Percentiles rank a stretch among this genome's conserved stretches.
phyloP scores from a whole-genome alignment of 371 early-diverging fungal genomes.

The Syncephalastrum contaminatum region DNA sequence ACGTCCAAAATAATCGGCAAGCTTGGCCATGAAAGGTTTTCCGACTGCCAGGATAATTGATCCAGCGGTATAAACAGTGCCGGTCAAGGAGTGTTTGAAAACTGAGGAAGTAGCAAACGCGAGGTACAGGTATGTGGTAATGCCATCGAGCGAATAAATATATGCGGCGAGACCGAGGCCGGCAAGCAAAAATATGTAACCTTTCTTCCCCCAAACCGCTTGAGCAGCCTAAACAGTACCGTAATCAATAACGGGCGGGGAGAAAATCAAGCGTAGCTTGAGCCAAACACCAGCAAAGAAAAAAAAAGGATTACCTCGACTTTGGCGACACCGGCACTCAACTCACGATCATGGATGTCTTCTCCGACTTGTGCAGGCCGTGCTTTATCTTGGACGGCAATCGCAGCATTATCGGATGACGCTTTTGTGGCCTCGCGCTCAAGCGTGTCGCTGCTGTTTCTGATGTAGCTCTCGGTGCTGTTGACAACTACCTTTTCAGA shows the following conservation, averaged over 20 bases:
- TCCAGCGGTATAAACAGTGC: constrained; percentile 17
- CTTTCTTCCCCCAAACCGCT: constrained; percentile 19
- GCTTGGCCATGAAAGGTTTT: constrained; percentile 20
- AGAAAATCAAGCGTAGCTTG: not conserved
- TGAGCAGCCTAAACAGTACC: constrained; percentile 13
- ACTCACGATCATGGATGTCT: too few relatives aligned
- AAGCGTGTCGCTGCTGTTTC: too few relatives aligned
- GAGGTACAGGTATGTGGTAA: constrained; percentile 16
- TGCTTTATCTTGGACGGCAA: too few relatives aligned
- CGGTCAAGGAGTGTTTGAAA: constrained; percentile 15
- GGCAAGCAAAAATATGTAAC: constrained; percentile 10
- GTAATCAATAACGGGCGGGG: not conserved
- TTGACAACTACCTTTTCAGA: too few relatives aligned
- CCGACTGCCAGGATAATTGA: constrained; percentile 19
- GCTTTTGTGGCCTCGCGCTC: too few relatives aligned
- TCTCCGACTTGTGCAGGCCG: too few relatives aligned
- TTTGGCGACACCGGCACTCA: constrained; percentile 13
- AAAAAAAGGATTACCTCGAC: constrained; percentile 7
- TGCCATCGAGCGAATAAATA: constrained; percentile 19
- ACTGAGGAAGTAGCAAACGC: constrained; percentile 13
- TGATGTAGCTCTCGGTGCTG: too few relatives aligned
- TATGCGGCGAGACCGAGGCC: constrained; percentile 13
- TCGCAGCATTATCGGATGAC: too few relatives aligned
- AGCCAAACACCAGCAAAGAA: too few relatives aligned
- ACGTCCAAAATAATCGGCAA: constrained; percentile 24